phyloP scores from a whole-genome alignment of 176 grass and related monocot species.

The Zea mays region Zm-B73-REFERENCE-NAM-5.0 NC_050105.1:125660001-125660500 shows the following conservation, averaged over 20 bases:
- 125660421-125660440: not conserved
- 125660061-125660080: conserved; percentile 7
- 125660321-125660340: conserved; percentile 84
- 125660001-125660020: not conserved
- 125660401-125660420: not conserved
- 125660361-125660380: not conserved
- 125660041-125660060: not conserved
- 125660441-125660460: not conserved
- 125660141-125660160: not conserved
- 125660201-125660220: conserved; percentile 33
- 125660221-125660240: conserved; percentile 18
- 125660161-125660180: not conserved
- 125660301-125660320: conserved; percentile 88
- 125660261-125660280: conserved; percentile 81
- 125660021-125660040: not conserved
- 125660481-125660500: conserved; percentile 53
- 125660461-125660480: conserved; percentile 51
- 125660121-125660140: not conserved
- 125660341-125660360: conserved; percentile 84
- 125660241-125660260: conserved; percentile 91
- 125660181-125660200: not conserved
- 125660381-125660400: not conserved
- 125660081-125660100: not conserved
- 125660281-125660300: conserved; percentile 95
- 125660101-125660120: not conserved